Evolutionary conservation across 345 rosid genomes (phyloP).

Genomic region (Anastatica hierochuntica): DNA sequence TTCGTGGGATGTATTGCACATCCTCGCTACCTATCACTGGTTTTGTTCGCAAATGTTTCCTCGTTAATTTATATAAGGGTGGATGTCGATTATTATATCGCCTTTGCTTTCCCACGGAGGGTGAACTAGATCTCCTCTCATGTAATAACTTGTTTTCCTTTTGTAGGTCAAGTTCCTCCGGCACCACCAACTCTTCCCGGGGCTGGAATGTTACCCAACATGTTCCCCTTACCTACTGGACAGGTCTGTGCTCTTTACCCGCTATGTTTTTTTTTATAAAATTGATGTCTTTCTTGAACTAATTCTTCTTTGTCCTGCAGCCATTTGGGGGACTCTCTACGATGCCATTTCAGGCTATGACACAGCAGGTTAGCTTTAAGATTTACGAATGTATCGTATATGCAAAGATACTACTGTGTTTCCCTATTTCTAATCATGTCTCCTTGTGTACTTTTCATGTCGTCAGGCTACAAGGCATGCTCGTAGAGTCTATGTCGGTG

Average conservation of each 20-base stretch:
- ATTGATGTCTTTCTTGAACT: not conserved
- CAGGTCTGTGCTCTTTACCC: constrained; percentile 36
- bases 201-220: constrained; percentile 73
- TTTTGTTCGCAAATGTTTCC: constrained; percentile 39
- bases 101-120: not conserved
- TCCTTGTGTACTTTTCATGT: not conserved
- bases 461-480: constrained; percentile 94
- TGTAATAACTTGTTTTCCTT: constrained; percentile 11
- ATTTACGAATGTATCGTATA: not conserved
- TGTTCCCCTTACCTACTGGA: constrained; percentile 50
- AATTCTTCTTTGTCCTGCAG: constrained; percentile 28
- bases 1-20: constrained; percentile 81
- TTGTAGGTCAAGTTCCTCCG: constrained; percentile 68
- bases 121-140: constrained; percentile 12
- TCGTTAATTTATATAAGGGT: constrained; percentile 28
- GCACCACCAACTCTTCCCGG: constrained; percentile 54
- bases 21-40: constrained; percentile 61
- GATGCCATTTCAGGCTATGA: constrained; percentile 96
- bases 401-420: no score
- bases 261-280: no score
- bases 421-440: constrained; percentile 9
- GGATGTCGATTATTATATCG: constrained; percentile 17
- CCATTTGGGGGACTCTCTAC: constrained; percentile 65
- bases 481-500: constrained; percentile 92
- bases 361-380: constrained; percentile 65